Conservation (phyloP, 140 eudicot genomes). For the Ambrosia hybrid region DNA sequence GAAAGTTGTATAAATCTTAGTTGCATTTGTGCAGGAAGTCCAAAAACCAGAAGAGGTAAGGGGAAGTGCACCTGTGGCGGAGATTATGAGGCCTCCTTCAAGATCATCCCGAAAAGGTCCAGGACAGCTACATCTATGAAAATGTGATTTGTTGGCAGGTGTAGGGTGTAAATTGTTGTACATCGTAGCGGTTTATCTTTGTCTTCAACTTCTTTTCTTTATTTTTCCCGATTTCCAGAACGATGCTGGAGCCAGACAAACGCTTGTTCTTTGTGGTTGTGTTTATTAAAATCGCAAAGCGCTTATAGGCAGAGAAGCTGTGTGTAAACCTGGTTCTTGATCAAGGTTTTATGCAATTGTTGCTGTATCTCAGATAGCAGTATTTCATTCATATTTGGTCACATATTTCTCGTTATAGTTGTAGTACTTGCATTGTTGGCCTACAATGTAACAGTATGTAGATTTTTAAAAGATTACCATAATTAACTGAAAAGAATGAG, state of each 20-base stretch:
- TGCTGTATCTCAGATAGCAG: too few species aligned
- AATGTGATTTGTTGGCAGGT: slow-evolving; percentile 19
- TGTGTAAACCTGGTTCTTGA: neutral
- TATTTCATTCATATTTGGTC: too few species aligned
- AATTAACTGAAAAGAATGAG: too few species aligned
- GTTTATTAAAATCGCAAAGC: slow-evolving; percentile 63
- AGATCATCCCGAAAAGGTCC: slow-evolving; percentile 67
- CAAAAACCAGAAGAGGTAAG: slow-evolving; percentile 56
- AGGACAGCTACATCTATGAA: slow-evolving; percentile 61
- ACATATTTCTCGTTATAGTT: too few species aligned
- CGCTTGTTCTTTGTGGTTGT: slow-evolving; percentile 60
- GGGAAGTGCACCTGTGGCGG: slow-evolving; percentile 37
- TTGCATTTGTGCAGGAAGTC: slow-evolving; percentile 30
- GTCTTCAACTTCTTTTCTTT: neutral
- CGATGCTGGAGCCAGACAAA: slow-evolving; percentile 38
- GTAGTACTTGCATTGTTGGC: too few species aligned
- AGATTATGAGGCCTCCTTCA: slow-evolving; percentile 52
- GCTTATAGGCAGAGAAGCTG: slow-evolving; percentile 34
- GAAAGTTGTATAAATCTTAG: neutral
- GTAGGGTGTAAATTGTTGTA: slow-evolving; percentile 81
- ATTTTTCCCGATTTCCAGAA: slow-evolving; percentile 25
- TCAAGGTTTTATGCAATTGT: too few species aligned
- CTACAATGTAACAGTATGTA: too few species aligned
- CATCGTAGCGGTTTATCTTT: slow-evolving; percentile 43
- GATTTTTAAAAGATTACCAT: too few species aligned